phyloP scores from a whole-genome alignment of 345 rosid genomes.

The Euphorbia pulcherrima region DNA sequence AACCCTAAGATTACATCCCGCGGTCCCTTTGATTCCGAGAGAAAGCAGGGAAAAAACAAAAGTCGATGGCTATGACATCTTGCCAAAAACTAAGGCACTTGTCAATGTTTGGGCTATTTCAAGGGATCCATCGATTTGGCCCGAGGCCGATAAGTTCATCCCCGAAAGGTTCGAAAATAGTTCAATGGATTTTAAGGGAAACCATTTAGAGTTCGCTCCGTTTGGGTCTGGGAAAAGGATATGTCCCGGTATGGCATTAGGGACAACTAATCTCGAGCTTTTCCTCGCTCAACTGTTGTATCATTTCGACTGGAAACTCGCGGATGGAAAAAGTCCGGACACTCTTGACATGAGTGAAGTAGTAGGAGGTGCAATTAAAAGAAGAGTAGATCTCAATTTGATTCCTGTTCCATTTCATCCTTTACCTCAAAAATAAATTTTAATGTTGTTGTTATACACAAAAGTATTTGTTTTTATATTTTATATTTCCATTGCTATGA shows the following conservation, averaged over 20 bases:
- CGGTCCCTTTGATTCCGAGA: slow-evolving; percentile 15
- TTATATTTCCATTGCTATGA: too few relatives aligned
- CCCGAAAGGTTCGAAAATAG: slow-evolving; percentile 22
- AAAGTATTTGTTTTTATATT: too few relatives aligned
- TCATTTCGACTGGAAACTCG: slow-evolving; percentile 30
- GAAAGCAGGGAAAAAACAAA: slow-evolving; percentile 8
- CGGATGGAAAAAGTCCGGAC: slow-evolving; percentile 10
- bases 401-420: slow-evolving; percentile 14
- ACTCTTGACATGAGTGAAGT: slow-evolving; percentile 24
- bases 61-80: slow-evolving; percentile 14
- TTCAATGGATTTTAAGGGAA: slow-evolving; percentile 21
- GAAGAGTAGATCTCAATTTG: slow-evolving; percentile 13
- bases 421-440: neutral
- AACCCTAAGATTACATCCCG: slow-evolving; percentile 16
- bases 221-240: slow-evolving; percentile 33
- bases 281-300: slow-evolving; percentile 14
- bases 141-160: slow-evolving; percentile 12
- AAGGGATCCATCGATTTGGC: slow-evolving; percentile 19
- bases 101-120: slow-evolving; percentile 19
- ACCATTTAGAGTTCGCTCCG: slow-evolving; percentile 20
- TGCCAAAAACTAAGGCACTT: slow-evolving; percentile 3
- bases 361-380: neutral
- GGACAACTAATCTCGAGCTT: slow-evolving; percentile 18
- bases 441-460: neutral
- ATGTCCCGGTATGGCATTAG: slow-evolving; percentile 21